Evolutionary conservation across 345 rosid genomes (phyloP), one percentile per base, ranked within the genome.

Genomic region (Hypericum androsaemum): DNA sequence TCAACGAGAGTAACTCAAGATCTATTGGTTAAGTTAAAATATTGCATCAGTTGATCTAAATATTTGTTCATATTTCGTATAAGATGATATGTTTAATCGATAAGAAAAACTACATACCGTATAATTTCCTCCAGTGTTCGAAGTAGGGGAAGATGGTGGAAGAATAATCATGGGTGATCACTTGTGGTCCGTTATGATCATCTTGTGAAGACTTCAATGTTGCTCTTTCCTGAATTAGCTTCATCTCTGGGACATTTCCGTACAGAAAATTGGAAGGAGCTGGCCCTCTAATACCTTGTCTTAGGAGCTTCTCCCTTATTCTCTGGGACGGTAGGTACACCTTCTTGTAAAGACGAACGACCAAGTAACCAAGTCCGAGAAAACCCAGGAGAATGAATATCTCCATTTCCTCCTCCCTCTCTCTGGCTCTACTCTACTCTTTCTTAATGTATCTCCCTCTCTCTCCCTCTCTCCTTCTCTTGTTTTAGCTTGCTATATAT

Each of bases 261-360:
- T 78, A 77, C 0, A 82, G 50, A 13, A 82, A 44, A 37, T 22
- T 22, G 32, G 86, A 68, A 41, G 94, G 80, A 0, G 72, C 32
- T 5, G 96, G 96, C 12, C 96, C 96, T 17, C 47, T 69, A 36
- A 88, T 65, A 7, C 96, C 96, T 64, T 88, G 96, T 63, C 39
- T 11, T 14, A 13, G 39, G 14, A 88, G 78, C 73, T 58, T 78
- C 69, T 62, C 67, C 64, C 73, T 61, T 49, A 63, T 47, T 57
- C 59, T 53, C 45, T 52, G 60, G 0, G 74, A 54, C 41, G 52
- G 49, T 2, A 71, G 11, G 65, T 77, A 63, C 2, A 63, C 32
- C 0, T 32, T 47, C 47, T 6, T 40, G 57, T 64, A 74, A 10
- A 58, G 37, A 40, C 58, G 68, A 6, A 65, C 5, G 28, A 71